Percentiles rank a stretch among this genome's conserved stretches.
Conservation (phyloP, 2,329 filamentous ascomycete genomes). For the Penicillium sp. region DNA sequence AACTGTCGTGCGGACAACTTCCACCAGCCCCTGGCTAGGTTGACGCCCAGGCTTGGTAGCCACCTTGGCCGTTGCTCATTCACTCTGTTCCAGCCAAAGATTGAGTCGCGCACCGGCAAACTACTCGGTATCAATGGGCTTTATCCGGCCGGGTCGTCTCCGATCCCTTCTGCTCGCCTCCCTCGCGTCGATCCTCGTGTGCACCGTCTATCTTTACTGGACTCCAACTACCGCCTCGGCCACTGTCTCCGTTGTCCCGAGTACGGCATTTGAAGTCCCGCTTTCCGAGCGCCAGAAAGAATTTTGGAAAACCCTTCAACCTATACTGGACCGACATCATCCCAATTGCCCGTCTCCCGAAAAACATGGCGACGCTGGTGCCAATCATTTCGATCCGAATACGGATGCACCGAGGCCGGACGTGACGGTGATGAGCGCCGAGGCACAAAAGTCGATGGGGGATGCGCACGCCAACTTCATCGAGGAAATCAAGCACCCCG, state of each 20-base stretch:
- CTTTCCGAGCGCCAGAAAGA: constrained; percentile 31
- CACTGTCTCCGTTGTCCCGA: constrained; percentile 26
- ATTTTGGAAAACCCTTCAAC: constrained; percentile 34
- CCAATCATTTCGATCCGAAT: constrained; percentile 27
- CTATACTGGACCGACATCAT: constrained; percentile 28
- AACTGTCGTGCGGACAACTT: too few species aligned
- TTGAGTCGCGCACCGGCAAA: background rate
- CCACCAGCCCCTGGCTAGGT: too few species aligned
- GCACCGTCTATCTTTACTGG: constrained; percentile 35
- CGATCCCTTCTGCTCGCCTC: constrained; percentile 26
- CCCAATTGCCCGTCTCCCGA: constrained; percentile 28
- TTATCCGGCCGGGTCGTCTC: constrained; percentile 25
- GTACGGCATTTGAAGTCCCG: constrained; percentile 31
- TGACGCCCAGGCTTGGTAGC: too few species aligned
- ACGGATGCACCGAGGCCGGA: constrained; percentile 30
- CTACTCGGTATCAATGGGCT: constrained; percentile 14
- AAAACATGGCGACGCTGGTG: constrained; percentile 19
- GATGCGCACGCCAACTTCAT: constrained; percentile 40
- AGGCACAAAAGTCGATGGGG: constrained; percentile 31
- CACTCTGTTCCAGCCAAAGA: background rate
- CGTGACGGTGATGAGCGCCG: constrained; percentile 30
- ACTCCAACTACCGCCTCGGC: constrained; percentile 26
- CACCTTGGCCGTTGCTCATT: too few species aligned
- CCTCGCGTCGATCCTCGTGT: constrained; percentile 26
- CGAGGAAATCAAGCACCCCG: constrained; percentile 24